A percentile compares a stretch with the other conserved stretches of the same genome.
These are phyloP conservation scores for Penicillium antarcticum DNA, from an alignment of 495 filamentous ascomycete genomes.

Conservation along the genomic window DNA sequence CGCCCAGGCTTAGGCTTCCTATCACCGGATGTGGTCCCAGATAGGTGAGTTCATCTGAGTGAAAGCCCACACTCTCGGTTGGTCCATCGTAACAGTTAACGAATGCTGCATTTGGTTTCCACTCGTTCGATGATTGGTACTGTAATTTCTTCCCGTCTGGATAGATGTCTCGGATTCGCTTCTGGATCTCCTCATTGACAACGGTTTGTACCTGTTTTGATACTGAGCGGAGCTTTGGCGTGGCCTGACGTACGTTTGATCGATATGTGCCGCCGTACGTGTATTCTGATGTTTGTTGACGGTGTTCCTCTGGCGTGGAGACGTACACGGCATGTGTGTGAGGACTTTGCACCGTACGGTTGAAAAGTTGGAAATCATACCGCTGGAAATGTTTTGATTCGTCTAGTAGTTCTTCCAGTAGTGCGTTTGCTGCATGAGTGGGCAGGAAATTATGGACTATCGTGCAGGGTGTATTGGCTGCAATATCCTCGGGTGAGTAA, in stretches of 20 bases:
- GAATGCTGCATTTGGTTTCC: slow-evolving; percentile 85
- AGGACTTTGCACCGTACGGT: slow-evolving; percentile 74
- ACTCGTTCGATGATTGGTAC: slow-evolving; percentile 67
- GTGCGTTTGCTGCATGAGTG: slow-evolving; percentile 59
- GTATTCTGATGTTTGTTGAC: slow-evolving; percentile 70
- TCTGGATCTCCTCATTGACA: slow-evolving; percentile 71
- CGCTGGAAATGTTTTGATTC: slow-evolving; percentile 73
- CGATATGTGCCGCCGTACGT: slow-evolving; percentile 76
- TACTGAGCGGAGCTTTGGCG: slow-evolving; percentile 65
- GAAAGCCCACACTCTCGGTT: slow-evolving; percentile 80
- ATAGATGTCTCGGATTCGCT: slow-evolving; percentile 61
- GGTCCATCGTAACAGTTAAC: slow-evolving; percentile 90
- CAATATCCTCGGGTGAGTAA: slow-evolving; percentile 74
- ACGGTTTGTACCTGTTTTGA: slow-evolving; percentile 61
- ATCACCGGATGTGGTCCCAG: slow-evolving; percentile 85
- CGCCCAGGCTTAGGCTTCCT: slow-evolving; percentile 84
- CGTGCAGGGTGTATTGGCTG: slow-evolving; percentile 78
- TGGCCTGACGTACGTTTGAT: slow-evolving; percentile 69
- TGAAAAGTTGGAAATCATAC: slow-evolving; percentile 80
- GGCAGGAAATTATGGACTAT: slow-evolving; percentile 91
- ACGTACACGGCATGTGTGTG: slow-evolving; percentile 84
- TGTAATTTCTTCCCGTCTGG: slow-evolving; percentile 67
- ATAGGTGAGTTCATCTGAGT: slow-evolving; percentile 90
- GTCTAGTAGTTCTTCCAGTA: slow-evolving; percentile 71
- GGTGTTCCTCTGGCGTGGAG: slow-evolving; percentile 55